Base-by-base conservation (phyloP, 805 yeast genomes). In the Metschnikowia proteae region DNA sequence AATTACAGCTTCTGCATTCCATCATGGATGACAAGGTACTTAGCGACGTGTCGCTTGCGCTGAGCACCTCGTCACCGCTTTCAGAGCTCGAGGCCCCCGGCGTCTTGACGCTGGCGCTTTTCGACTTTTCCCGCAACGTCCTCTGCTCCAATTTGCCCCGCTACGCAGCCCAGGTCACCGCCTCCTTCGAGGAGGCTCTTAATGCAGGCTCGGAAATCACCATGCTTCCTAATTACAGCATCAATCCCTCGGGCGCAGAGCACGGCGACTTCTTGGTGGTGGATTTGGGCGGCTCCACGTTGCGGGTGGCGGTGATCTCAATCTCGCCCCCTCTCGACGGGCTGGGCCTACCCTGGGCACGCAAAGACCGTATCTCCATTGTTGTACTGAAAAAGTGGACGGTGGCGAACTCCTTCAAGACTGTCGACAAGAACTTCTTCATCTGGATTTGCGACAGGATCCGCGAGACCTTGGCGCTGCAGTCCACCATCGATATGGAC, bases 271-370 rank as follows among this genome's bases (percentile, higher is more conserved):
- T 50, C 62, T 67, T 73, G 59, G 77, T 67, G 22, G 64, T 80
- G n/a, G 85, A 80, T 52, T 61, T 80, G 43, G 85, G 85, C 4
- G 85, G 85, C 1, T 74, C 80, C 1, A 80, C 83, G 1, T 60
- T 80, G 22, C 65, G 83, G 31, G 63, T 75, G 3, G 68, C 76
- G 2, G 68, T 71, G 30, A 63, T 73, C 8, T 48, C 59, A 22
- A 67, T 73, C n/a, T 61, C 57, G n/a, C 50, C 56, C 3, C 58
- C 63, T 5, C 27, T 17, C 17, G 13, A 39, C 8, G 43, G 34
- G 13, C 25, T 43, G 0, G 31, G 17, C 26, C 6, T 30, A 10
- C 22, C 22, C 22, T n/a, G 10, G 35, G 6, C 22, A 6, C 56
- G 66, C 43, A 36, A 55, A 4, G 47, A 54, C 22, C 54, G 75